Evolutionary conservation across 192 early-diverging fungal species (phyloP), one percentile per base, ranked within the genome.

Genomic region (Coemansia sp.): DNA sequence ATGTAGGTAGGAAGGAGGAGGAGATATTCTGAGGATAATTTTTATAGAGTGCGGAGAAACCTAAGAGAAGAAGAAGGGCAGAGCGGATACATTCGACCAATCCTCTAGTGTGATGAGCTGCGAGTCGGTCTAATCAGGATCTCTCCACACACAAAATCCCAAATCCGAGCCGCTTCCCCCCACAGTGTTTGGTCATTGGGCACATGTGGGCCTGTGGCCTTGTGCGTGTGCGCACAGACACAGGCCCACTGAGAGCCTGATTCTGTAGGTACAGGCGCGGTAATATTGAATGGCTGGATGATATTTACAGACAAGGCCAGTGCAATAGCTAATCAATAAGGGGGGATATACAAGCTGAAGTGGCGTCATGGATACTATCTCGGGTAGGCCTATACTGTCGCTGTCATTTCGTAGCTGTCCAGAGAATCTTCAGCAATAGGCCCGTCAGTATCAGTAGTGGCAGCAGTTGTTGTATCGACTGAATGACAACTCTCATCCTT

Each of bases 101-200:
- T 57, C 54, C 54, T 31, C 27, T 15, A 31, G 54, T 31, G 54
- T 57, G 54, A 31, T 13, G 54, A 57, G 54, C 54, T 57, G 54
- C 54, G 54, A 57, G 54, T 24, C 54, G 54, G 27, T 57, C 24
- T 57, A 13, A 12, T 10, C 6, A 57, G 54, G 27, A 57, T n/a
- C 54, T 20, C 47, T 3, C 47, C 47, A 16, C 27, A 31, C 27
- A 31, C 54, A 7, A 2, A 24, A 27, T 57, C 54, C 54, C 54
- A 57, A 57, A 57, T 57, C 54, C 54, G 54, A 57, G 54, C 54
- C 54, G 54, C 27, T 20, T 8, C 8, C 54, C 54, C 22, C 22
- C 22, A 57, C 54, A 57, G 27, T 31, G 27, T 27, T 12, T 57
- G 27, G 54, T 3, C 4, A 57, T 57, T 57, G 54, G 54, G 1